phyloP scores from a whole-genome alignment of 2,329 filamentous ascomycete species.

The Fusarium armeniacum region DNA sequence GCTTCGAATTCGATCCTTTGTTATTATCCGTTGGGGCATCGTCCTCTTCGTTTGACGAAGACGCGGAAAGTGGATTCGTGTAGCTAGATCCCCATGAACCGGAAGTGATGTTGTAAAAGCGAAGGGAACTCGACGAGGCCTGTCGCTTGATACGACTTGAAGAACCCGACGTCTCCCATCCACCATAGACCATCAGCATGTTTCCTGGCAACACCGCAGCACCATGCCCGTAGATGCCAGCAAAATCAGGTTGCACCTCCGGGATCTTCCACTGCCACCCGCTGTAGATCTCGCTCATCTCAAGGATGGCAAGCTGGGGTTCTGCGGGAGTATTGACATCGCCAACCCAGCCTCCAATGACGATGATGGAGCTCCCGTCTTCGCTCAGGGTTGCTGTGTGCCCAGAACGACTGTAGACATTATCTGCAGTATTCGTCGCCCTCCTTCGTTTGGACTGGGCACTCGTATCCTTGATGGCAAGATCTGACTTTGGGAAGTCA shows the following conservation, averaged over 20 bases:
- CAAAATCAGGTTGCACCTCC: conserved; percentile 59
- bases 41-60: conserved; percentile 19
- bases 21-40: conserved; percentile 45
- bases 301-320: conserved; percentile 83
- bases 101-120: conserved; percentile 71
- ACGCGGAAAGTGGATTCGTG: conserved; percentile 58
- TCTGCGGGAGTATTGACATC: conserved; percentile 80
- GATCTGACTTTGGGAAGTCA: conserved; percentile 64
- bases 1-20: conserved; percentile 44
- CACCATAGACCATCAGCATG: conserved; percentile 77
- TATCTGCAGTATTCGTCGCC: conserved; percentile 49
- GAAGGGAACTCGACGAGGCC: conserved; percentile 47
- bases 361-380: conserved; percentile 81
- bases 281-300: conserved; percentile 81
- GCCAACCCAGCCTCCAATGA: conserved; percentile 95
- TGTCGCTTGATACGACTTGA: conserved; percentile 55
- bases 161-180: conserved; percentile 67
- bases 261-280: conserved; percentile 81
- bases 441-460: conserved; percentile 28
- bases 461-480: conserved; percentile 60
- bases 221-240: conserved; percentile 73
- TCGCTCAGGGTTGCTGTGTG: conserved; percentile 86
- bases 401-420: conserved; percentile 85
- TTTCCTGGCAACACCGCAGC: conserved; percentile 75
- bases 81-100: conserved; percentile 67